A percentile compares a stretch with the other conserved stretches of the same genome.
These are phyloP conservation scores for Calocybe indica DNA, from an alignment of 768 basidiomycete species.

Conservation along the genomic window DNA sequence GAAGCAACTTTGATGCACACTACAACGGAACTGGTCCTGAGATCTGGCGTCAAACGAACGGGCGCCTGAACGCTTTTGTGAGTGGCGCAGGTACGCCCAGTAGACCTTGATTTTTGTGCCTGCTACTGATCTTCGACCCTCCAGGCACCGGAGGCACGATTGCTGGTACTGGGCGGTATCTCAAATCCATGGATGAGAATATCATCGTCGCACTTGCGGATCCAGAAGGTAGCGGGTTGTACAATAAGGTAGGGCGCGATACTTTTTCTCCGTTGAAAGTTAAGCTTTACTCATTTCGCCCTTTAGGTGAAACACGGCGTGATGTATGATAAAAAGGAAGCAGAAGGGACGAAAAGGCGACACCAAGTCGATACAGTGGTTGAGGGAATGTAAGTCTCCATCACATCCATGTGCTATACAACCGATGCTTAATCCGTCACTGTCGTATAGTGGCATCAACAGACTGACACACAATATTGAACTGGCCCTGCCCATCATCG, in stretches of 20 bases:
- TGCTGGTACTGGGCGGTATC: conserved; percentile 72
- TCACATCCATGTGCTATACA: neutral
- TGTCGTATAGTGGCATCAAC: conserved; percentile 73
- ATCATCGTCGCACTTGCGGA: conserved; percentile 77
- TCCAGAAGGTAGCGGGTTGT: conserved; percentile 91
- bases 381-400: conserved; percentile 67
- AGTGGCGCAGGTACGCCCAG: conserved; percentile 67
- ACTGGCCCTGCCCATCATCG: conserved; percentile 75
- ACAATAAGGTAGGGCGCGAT: conserved; percentile 65
- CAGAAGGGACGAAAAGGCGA: conserved; percentile 87
- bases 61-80: conserved; percentile 77
- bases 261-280: neutral
- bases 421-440: neutral
- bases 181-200: conserved; percentile 69
- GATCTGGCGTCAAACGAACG: conserved; percentile 90
- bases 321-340: conserved; percentile 91
- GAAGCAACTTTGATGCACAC: conserved; percentile 87
- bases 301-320: conserved; percentile 81
- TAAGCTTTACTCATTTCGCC: neutral
- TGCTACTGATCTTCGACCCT: neutral
- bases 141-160: conserved; percentile 95
- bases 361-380: conserved; percentile 96
- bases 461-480: conserved; percentile 88
- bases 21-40: conserved; percentile 89
- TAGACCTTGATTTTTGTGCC: conserved; percentile 7